A percentile compares a stretch with the other conserved stretches of the same genome.
Evolutionary conservation across 2,329 filamentous ascomycete genomes (phyloP).

Genomic region (Apiospora hydei): DNA sequence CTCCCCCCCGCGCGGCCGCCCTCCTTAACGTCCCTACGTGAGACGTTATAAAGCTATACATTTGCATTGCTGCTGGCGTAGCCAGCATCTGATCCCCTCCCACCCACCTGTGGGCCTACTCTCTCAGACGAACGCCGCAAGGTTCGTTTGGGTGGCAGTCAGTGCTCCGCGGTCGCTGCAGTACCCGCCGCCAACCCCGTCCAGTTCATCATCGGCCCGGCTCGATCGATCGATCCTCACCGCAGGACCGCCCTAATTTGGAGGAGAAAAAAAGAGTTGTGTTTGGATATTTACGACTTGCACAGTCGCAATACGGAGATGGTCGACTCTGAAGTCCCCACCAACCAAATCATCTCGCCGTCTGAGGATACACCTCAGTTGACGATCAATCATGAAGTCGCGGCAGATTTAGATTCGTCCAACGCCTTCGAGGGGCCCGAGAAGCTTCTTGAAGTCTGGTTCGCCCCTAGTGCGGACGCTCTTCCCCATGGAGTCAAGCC

Average conservation of each 20-base stretch:
- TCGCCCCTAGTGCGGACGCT: conserved; percentile 78
- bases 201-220: conserved; percentile 33
- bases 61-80: conserved; percentile 79
- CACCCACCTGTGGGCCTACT: conserved; percentile 90
- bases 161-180: conserved; percentile 83
- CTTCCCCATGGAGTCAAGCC: conserved; percentile 75
- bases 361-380: conserved; percentile 85
- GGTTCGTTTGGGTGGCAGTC: conserved; percentile 97
- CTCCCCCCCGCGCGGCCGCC: conserved; percentile 81
- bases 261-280: conserved; percentile 22
- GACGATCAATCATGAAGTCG: conserved; percentile 96
- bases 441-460: conserved; percentile 99
- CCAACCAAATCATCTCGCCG: conserved; percentile 82
- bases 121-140: conserved; percentile 93
- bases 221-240: conserved; percentile 28
- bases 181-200: conserved; percentile 34
- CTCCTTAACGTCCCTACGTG: conserved; percentile 85
- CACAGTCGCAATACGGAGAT: conserved; percentile 64
- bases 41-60: conserved; percentile 62
- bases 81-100: conserved; percentile 74
- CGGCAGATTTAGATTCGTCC: conserved; percentile 89
- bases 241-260: not conserved
- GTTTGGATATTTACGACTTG: conserved; percentile 30
- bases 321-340: conserved; percentile 82
- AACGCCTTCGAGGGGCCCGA: conserved; percentile 98